These are phyloP conservation scores for Coriolopsis trogii DNA, from an alignment of 1,284 basidiomycete species.

Conservation along the genomic window DNA sequence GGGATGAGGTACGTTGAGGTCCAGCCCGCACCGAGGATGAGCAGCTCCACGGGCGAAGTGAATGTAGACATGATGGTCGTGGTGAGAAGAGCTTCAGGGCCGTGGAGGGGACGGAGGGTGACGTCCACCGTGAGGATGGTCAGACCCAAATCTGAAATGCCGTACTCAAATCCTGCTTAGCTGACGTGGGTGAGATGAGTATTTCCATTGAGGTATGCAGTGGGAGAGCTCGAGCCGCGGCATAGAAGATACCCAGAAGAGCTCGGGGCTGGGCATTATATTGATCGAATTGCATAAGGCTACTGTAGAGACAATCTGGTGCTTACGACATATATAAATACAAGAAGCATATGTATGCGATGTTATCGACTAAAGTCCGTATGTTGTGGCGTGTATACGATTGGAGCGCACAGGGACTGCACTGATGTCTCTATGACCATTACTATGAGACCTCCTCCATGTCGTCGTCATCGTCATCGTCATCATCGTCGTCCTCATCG, in stretches of 20 bases:
- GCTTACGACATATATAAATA: conserved; percentile 15
- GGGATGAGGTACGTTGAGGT: conserved; percentile 65
- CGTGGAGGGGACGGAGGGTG: neutral
- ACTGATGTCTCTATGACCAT: conserved; percentile 6
- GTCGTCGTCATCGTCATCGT: conserved; percentile 41
- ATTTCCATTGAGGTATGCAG: conserved; percentile 7
- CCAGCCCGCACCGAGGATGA: conserved; percentile 75
- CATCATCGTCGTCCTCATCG: conserved; percentile 43
- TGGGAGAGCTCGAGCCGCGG: too few species aligned
- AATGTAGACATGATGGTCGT: neutral
- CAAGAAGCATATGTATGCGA: conserved; percentile 2
- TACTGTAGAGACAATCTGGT: too few species aligned
- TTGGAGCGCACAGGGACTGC: neutral
- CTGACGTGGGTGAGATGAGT: neutral
- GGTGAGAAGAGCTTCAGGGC: neutral
- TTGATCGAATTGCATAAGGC: too few species aligned
- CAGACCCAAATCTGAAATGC: neutral
- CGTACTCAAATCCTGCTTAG: neutral
- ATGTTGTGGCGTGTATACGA: neutral
- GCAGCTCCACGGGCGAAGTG: conserved; percentile 45
- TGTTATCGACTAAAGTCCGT: conserved; percentile 10
- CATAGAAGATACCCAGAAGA: too few species aligned
- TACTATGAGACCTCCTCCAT: conserved; percentile 50
- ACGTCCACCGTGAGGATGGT: neutral
- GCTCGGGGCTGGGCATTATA: too few species aligned